These are phyloP conservation scores for Xenosphaeropsis pyriputrescens DNA, from an alignment of 2,329 filamentous ascomycete species.

Conservation along the genomic window DNA sequence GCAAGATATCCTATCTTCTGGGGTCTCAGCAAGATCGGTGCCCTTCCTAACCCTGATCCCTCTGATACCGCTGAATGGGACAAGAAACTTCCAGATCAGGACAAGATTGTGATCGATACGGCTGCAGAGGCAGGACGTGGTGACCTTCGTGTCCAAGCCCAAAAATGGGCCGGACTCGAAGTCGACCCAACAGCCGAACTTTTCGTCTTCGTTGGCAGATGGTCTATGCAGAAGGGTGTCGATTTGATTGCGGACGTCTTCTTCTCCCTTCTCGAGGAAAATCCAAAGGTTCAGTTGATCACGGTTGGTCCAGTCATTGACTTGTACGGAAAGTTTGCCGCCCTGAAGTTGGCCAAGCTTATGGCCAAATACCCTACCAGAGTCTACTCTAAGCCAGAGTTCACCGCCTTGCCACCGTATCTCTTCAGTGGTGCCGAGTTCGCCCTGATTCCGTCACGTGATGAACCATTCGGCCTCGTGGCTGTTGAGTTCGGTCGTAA, in stretches of 20 bases:
- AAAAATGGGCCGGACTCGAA: slow-evolving; percentile 50
- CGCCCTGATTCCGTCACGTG: slow-evolving; percentile 49
- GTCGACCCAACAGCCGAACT: slow-evolving; percentile 45
- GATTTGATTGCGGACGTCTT: slow-evolving; percentile 55
- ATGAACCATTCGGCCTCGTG: slow-evolving; percentile 53
- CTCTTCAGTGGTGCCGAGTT: slow-evolving; percentile 57
- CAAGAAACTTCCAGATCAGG: slow-evolving; percentile 40
- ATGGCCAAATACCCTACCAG: slow-evolving; percentile 49
- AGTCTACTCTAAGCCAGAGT: slow-evolving; percentile 51
- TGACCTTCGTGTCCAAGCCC: slow-evolving; percentile 42
- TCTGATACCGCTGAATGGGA: slow-evolving; percentile 48
- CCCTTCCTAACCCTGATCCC: slow-evolving; percentile 32
- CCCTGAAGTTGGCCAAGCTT: slow-evolving; percentile 44
- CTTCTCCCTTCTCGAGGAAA: slow-evolving; percentile 43
- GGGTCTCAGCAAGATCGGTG: slow-evolving; percentile 47
- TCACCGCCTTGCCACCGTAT: slow-evolving; percentile 46
- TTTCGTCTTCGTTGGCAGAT: slow-evolving; percentile 53
- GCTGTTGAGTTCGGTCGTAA: slow-evolving; percentile 55
- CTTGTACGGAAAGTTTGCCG: slow-evolving; percentile 51
- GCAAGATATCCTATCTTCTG: slow-evolving; percentile 53
- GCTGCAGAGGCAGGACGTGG: slow-evolving; percentile 35
- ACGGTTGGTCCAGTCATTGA: slow-evolving; percentile 50
- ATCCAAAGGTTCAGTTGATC: slow-evolving; percentile 43
- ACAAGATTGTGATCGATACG: slow-evolving; percentile 35
- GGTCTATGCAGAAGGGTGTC: slow-evolving; percentile 54